Conservation (phyloP, 495 filamentous ascomycete genomes). For the Penicillium riverlandense region DNA sequence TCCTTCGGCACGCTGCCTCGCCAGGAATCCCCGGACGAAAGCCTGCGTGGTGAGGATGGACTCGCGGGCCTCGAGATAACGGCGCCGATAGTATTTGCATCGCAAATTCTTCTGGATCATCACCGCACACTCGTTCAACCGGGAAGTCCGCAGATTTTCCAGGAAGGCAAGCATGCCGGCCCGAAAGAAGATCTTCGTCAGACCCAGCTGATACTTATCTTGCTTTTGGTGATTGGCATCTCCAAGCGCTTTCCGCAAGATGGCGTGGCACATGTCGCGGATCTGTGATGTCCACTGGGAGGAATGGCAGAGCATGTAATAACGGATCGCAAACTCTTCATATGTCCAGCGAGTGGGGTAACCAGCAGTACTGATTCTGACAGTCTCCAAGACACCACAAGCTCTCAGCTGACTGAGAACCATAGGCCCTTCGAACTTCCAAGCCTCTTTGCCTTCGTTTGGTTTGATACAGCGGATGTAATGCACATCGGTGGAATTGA, state of each 20-base stretch:
- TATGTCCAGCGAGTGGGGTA: constrained; percentile 99
- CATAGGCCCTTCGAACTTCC: constrained; percentile 99
- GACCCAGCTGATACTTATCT: constrained; percentile 92
- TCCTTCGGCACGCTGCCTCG: constrained; percentile 71
- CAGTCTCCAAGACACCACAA: constrained; percentile 98
- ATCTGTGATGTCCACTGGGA: constrained; percentile 90
- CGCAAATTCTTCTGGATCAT: constrained; percentile 99
- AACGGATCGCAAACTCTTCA: constrained; percentile 94
- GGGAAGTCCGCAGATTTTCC: constrained; percentile 83
- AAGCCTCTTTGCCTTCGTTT: constrained; percentile 92
- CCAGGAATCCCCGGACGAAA: constrained; percentile 61
- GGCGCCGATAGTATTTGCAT: constrained; percentile 89
- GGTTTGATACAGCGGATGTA: constrained; percentile 99
- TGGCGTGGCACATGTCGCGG: constrained; percentile 84
- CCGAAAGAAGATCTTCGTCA: constrained; percentile 98
- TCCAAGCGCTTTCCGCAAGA: constrained; percentile 85
- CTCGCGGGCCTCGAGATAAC: constrained; percentile 78
- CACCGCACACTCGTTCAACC: constrained; percentile 89
- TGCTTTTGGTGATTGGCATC: constrained; percentile 68
- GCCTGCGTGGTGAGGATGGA: constrained; percentile 79
- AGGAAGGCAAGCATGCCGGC: constrained; percentile 98
- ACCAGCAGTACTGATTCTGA: constrained; percentile 94
- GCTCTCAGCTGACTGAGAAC: constrained; percentile 94
- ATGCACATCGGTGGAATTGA: constrained; percentile 95
- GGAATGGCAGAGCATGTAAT: constrained; percentile 97